phyloP scores from a whole-genome alignment of 164 flowering plant genomes.

The Umbellularia californica region DNA sequence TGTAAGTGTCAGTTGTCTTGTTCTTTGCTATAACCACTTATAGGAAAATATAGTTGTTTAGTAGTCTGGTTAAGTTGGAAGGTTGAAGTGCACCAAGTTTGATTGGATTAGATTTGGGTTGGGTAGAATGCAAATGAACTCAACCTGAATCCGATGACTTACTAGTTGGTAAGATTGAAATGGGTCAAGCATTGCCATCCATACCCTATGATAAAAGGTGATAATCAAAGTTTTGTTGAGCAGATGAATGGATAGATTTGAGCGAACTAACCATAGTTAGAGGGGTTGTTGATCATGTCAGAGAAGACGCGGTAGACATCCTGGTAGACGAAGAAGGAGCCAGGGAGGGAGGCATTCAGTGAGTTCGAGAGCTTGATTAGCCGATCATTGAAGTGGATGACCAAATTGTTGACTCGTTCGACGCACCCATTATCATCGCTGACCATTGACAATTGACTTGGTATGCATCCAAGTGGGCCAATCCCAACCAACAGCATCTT shows the following conservation, averaged over 20 bases:
- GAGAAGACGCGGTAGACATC: slow-evolving; percentile 19
- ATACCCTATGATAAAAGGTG: not conserved
- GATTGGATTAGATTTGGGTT: too few species aligned
- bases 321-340: slow-evolving; percentile 26
- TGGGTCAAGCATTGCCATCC: too few species aligned
- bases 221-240: slow-evolving; percentile 1
- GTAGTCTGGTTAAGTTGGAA: too few species aligned
- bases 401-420: slow-evolving; percentile 22
- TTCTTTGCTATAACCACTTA: too few species aligned
- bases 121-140: too few species aligned
- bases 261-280: slow-evolving; percentile 24
- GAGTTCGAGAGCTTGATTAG: slow-evolving; percentile 16
- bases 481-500: slow-evolving; percentile 28
- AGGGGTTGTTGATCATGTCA: slow-evolving; percentile 26
- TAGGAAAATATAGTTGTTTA: too few species aligned
- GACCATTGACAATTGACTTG: slow-evolving; percentile 23
- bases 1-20: too few species aligned
- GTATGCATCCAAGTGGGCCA: slow-evolving; percentile 36
- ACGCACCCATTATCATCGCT: slow-evolving; percentile 18
- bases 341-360: slow-evolving; percentile 22
- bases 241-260: not conserved
- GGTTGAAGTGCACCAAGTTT: too few species aligned
- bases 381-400: slow-evolving; percentile 19
- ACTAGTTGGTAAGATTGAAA: too few species aligned
- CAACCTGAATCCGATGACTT: too few species aligned